phyloP scores from a whole-genome alignment of 495 filamentous ascomycete species.

The Penicillium subrubescens region DNA sequence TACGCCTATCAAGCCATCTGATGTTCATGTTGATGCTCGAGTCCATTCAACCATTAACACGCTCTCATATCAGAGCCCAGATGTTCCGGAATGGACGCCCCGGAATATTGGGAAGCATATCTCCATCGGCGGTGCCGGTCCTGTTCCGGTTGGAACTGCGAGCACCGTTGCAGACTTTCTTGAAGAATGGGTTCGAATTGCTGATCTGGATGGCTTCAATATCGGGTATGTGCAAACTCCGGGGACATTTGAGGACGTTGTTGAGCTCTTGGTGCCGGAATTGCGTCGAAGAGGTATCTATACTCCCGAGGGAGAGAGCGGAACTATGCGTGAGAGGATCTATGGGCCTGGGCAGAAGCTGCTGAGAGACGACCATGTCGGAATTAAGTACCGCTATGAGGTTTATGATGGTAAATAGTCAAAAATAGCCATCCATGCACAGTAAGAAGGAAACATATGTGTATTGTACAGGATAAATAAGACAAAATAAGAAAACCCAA shows the following conservation, averaged over 20 bases:
- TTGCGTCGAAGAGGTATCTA: slow-evolving; percentile 3
- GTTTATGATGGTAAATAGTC: slow-evolving; percentile 15
- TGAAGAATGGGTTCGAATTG: not conserved
- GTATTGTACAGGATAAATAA: slow-evolving; percentile 32
- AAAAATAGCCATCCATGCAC: slow-evolving; percentile 15
- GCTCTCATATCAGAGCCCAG: slow-evolving; percentile 5
- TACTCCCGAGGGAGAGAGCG: slow-evolving; percentile 21
- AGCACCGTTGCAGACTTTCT: not conserved
- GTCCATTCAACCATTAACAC: not conserved
- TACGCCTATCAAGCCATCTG: not conserved
- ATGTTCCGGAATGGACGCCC: slow-evolving; percentile 23
- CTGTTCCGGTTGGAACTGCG: slow-evolving; percentile 16
- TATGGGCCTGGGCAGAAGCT: slow-evolving; percentile 16
- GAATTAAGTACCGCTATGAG: slow-evolving; percentile 12
- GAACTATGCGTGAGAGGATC: slow-evolving; percentile 29
- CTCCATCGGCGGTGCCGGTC: slow-evolving; percentile 19
- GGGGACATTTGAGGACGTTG: slow-evolving; percentile 54
- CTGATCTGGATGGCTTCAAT: not conserved
- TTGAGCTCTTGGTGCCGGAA: slow-evolving; percentile 38
- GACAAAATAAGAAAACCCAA: slow-evolving; percentile 22
- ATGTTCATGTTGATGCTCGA: not conserved
- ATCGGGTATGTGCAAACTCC: slow-evolving; percentile 31
- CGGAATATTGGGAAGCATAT: slow-evolving; percentile 23
- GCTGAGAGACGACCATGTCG: slow-evolving; percentile 17
- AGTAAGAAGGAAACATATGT: slow-evolving; percentile 22